Evolutionary conservation across 768 basidiomycete species (phyloP).

Genomic region (Leccinum variicolor): DNA sequence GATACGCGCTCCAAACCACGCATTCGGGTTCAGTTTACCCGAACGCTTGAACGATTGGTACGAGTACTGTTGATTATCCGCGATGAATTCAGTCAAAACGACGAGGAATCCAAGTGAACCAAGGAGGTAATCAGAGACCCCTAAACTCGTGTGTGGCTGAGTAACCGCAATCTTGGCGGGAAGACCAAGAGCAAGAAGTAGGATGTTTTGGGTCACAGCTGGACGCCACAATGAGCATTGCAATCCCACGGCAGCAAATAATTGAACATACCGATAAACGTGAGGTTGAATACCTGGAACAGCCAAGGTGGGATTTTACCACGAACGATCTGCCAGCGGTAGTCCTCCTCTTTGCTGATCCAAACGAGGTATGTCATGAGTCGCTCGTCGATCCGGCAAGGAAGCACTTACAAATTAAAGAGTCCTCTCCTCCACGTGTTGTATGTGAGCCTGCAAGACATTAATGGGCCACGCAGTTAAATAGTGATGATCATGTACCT

Average conservation of each 20-base stretch:
- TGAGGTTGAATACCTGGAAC: constrained; percentile 58
- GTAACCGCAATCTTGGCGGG: constrained; percentile 55
- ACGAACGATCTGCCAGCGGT: constrained; percentile 84
- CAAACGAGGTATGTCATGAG: background rate
- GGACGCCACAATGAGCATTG: constrained; percentile 1
- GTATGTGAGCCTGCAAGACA: constrained; percentile 53
- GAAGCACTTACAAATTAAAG: constrained; percentile 56
- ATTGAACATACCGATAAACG: constrained; percentile 61
- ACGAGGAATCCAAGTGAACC: constrained; percentile 53
- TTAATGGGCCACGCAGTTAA: constrained; percentile 22
- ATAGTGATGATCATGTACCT: constrained; percentile 34
- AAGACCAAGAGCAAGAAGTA: constrained; percentile 69
- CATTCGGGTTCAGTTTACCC: constrained; percentile 33
- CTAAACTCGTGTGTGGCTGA: constrained; percentile 51
- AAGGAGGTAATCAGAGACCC: constrained; percentile 60
- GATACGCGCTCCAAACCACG: constrained; percentile 69
- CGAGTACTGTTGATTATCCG: constrained; percentile 91
- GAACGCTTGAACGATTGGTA: constrained; percentile 75
- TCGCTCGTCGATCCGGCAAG: background rate
- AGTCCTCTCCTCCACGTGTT: constrained; percentile 85
- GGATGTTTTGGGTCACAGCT: constrained; percentile 75
- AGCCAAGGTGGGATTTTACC: constrained; percentile 48
- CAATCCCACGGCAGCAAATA: background rate
- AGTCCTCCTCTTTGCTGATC: constrained; percentile 78
- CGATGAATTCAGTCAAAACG: constrained; percentile 69